phyloP scores from a whole-genome alignment of 2,329 filamentous ascomycete species.

The Drechslerella coelobrocha region DNA sequence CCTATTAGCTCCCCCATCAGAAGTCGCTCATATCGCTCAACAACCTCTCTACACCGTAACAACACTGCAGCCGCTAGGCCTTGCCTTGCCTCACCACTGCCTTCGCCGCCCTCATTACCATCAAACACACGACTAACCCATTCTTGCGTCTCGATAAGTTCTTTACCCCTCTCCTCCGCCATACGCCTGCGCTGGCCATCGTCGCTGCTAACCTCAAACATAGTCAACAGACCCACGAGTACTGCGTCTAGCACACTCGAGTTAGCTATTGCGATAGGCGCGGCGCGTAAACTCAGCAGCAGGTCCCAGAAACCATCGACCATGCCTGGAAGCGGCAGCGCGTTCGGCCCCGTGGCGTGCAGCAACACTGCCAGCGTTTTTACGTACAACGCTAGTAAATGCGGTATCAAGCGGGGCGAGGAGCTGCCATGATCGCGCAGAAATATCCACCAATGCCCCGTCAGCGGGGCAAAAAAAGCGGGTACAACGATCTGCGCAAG shows the following conservation, averaged over 20 bases:
- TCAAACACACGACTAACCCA: conserved; percentile 84
- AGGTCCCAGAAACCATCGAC: conserved; percentile 84
- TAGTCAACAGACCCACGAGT: conserved; percentile 77
- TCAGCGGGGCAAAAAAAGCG: conserved; percentile 85
- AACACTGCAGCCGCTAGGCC: conserved; percentile 74
- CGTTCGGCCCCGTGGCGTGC: conserved; percentile 81
- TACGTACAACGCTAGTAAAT: conserved; percentile 78
- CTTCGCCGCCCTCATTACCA: conserved; percentile 55
- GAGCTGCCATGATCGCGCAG: conserved; percentile 63
- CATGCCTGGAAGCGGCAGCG: conserved; percentile 76
- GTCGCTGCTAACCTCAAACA: conserved; percentile 80
- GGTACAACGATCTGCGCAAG: conserved; percentile 75
- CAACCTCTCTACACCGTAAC: conserved; percentile 76
- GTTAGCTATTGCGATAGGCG: conserved; percentile 66
- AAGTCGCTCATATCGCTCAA: conserved; percentile 53
- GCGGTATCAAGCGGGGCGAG: conserved; percentile 69
- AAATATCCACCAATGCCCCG: conserved; percentile 76
- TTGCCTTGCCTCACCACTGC: conserved; percentile 44
- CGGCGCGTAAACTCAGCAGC: conserved; percentile 69
- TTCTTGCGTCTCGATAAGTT: conserved; percentile 83
- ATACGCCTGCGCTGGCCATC: conserved; percentile 69
- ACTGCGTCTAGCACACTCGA: conserved; percentile 73
- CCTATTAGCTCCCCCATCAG: conserved; percentile 53
- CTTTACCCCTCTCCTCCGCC: conserved; percentile 74
- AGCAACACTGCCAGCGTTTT: conserved; percentile 85